Evolutionary conservation across 768 basidiomycete species (phyloP), one percentile per base, ranked within the genome.

Genomic region (Lactarius quietus): DNA sequence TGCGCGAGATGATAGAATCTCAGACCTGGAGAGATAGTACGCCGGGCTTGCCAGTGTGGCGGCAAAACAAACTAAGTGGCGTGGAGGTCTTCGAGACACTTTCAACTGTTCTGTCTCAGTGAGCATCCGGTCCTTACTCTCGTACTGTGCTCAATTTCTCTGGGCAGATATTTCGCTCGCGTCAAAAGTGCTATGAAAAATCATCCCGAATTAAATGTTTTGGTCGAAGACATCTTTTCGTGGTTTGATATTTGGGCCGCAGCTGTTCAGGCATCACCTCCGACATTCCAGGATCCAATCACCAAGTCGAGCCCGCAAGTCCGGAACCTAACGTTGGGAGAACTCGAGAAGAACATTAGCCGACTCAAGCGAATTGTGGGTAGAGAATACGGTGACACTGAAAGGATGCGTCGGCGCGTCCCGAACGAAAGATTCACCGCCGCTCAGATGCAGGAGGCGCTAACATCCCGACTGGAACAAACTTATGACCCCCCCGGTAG

Each of bases 401-500:
- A 73, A 26, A 66, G 69, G 2, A 23, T 57, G 38, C 56, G 67
- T 1, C 64, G 68, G 15, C 54, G 57, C 23, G 28, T 59, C 17
- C 29, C 38, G 20, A 17, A 28, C 14, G 39, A 48, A 23, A 45
- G 38, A 15, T 39, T 72, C 45, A 73, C 70, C 3, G 38, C 64
- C 1, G 43, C 35, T 31, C 67, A 73, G 59, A 64, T 33, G 18
- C 61, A 64, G 74, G 80, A 67, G 81, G 80, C 56, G 58, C 82
- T 45, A 31, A 77, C 59, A 72, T 79, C 60, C 76, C 82, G 14
- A 68, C 81, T 67, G 70, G 73, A 43, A 72, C 73, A 74, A 28
- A 74, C 70, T 5, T 88, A 83, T 66, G 82, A 85, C 36, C 83
- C 83, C 5, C 87, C 88, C 0, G 88, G 87, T 12, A 71, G 70